Conservation (phyloP, 805 yeast species). For the Kluyveromyces wickerhamii region DNA sequence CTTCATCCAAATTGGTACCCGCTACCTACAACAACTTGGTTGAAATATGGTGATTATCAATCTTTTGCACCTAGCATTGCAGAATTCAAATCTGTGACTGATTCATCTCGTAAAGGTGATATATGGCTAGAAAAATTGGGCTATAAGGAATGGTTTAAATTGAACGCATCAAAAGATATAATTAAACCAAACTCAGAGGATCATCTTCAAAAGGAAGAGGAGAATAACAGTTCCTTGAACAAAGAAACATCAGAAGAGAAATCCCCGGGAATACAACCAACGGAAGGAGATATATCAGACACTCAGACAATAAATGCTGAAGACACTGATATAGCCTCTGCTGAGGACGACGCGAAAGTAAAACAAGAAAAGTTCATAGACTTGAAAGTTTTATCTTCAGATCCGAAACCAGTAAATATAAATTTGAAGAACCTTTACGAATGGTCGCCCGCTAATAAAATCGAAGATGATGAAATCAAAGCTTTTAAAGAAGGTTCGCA, state of each 20-base stretch:
- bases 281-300: conserved; percentile 5
- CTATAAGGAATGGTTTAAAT: conserved; percentile 29
- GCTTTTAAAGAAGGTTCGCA: conserved; percentile 37
- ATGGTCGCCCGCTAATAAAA: conserved; percentile 43
- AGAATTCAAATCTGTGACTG: conserved; percentile 47
- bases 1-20: conserved; percentile 59
- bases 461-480: conserved; percentile 46
- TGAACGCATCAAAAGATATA: conserved; percentile 4
- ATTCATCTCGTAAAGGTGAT: conserved; percentile 42
- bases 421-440: conserved; percentile 36
- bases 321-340: conserved; percentile 2
- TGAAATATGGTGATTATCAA: conserved; percentile 40
- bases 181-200: conserved; percentile 6
- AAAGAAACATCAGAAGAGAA: too few species aligned
- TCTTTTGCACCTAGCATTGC: conserved; percentile 63
- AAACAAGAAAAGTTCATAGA: conserved; percentile 8
- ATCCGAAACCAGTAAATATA: conserved; percentile 14
- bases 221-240: conserved; percentile 9
- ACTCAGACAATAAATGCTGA: conserved; percentile 8
- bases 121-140: conserved; percentile 51
- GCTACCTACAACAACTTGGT: conserved; percentile 59
- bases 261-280: conserved; percentile 5
- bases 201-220: conserved; percentile 8
- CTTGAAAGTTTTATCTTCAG: conserved; percentile 7
- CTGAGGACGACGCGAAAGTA: not conserved